phyloP scores from a whole-genome alignment of 805 yeast species.

The Kluyveromyces dobzhanskii region DNA sequence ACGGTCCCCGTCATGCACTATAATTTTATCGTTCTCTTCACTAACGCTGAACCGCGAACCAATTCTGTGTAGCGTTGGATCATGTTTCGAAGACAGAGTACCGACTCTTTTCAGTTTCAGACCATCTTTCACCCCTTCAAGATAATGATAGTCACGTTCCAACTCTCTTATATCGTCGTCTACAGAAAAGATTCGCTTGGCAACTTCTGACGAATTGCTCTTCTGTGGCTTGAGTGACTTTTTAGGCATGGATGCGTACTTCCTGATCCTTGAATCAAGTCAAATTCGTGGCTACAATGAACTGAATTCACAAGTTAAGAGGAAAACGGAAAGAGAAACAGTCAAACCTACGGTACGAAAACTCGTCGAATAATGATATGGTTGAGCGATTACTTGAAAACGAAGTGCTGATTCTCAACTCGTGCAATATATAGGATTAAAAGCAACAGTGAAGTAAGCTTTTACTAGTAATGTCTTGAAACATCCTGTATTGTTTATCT shows the following conservation, averaged over 20 bases:
- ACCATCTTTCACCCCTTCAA: constrained; percentile 71
- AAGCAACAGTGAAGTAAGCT: too few relatives aligned
- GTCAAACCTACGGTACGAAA: too few relatives aligned
- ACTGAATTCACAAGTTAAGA: too few relatives aligned
- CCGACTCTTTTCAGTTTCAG: constrained; percentile 30
- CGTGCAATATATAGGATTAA: too few relatives aligned
- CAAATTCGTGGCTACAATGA: too few relatives aligned
- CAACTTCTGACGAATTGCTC: constrained; percentile 14
- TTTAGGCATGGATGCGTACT: constrained; percentile 10
- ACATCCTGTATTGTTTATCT: too few relatives aligned
- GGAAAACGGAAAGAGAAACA: too few relatives aligned
- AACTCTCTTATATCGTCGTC: constrained; percentile 76
- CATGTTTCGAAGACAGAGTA: constrained; percentile 2
- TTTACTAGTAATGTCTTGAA: too few relatives aligned
- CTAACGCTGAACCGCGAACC: constrained; percentile 4
- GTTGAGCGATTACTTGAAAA: too few relatives aligned
- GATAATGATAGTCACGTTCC: constrained; percentile 51
- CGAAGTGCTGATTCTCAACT: too few relatives aligned
- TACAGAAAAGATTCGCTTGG: constrained; percentile 52
- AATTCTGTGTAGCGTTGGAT: not conserved
- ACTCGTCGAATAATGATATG: too few relatives aligned
- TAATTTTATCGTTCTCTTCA: constrained; percentile 5
- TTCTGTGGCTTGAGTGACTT: constrained; percentile 10
- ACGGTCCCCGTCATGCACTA: constrained; percentile 6
- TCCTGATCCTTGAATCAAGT: too few relatives aligned